A percentile compares a stretch with the other conserved stretches of the same genome.
These are phyloP conservation scores for Saccharomyces pastorianus DNA, from an alignment of 1,139 yeast species.

Conservation along the genomic window DNA sequence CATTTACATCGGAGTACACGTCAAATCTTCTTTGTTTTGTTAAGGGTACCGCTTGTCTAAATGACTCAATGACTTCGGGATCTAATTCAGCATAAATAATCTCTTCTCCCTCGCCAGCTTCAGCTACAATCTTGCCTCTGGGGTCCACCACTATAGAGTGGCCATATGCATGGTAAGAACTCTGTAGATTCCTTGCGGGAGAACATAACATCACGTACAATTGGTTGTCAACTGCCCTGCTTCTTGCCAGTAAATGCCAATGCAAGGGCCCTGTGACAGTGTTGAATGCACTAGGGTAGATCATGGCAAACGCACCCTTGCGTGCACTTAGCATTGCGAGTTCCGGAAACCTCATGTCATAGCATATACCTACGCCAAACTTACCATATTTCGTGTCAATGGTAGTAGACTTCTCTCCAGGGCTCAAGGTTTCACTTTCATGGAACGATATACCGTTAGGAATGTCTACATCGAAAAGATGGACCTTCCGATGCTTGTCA, in stretches of 20 bases:
- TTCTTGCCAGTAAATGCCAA: conserved; percentile 80
- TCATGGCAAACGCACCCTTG: conserved; percentile 72
- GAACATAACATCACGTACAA: conserved; percentile 72
- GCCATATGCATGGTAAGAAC: conserved; percentile 83
- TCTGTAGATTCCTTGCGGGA: conserved; percentile 70
- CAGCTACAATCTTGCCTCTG: conserved; percentile 66
- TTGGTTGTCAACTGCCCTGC: conserved; percentile 88
- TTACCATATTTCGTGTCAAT: conserved; percentile 64
- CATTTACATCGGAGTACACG: conserved; percentile 58
- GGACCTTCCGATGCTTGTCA: conserved; percentile 83
- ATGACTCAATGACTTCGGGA: conserved; percentile 49
- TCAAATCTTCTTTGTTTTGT: conserved; percentile 77
- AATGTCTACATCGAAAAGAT: conserved; percentile 83
- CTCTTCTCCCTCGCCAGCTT: conserved; percentile 81
- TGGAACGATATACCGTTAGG: conserved; percentile 83
- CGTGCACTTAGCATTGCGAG: conserved; percentile 76
- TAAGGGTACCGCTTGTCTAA: conserved; percentile 71
- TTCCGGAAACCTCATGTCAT: conserved; percentile 89
- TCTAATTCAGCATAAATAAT: conserved; percentile 74
- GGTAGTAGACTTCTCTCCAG: conserved; percentile 76
- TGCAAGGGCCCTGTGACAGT: conserved; percentile 93
- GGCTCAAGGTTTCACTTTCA: conserved; percentile 66
- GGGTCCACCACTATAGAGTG: conserved; percentile 88
- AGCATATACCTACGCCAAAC: conserved; percentile 85
- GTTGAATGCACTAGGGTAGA: conserved; percentile 93